A percentile compares a stretch with the other conserved stretches of the same genome.
phyloP scores from a whole-genome alignment of 2,329 filamentous ascomycete species.

The Scleromitrula shiraiana region DNA sequence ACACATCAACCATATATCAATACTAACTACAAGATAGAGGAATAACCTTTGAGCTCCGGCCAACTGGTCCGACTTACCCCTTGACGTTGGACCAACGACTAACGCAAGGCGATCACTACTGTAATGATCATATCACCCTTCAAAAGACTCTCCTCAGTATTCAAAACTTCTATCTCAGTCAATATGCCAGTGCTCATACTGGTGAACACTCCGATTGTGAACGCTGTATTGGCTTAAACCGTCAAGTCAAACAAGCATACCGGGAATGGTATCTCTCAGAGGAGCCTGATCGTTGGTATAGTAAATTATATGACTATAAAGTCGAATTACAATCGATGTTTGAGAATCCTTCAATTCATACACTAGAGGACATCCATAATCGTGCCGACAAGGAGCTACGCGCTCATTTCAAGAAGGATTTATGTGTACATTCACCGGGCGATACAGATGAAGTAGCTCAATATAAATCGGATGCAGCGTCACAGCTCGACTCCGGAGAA shows the following conservation, averaged over 20 bases:
- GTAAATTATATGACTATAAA: constrained; percentile 14
- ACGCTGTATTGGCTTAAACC: constrained; percentile 18
- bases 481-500: constrained; percentile 13
- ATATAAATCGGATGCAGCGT: constrained; percentile 7
- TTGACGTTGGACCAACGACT: constrained; percentile 21
- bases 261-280: constrained; percentile 23
- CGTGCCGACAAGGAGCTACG: constrained; percentile 18
- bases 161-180: constrained; percentile 12
- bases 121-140: constrained; percentile 18
- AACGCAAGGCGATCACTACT: constrained; percentile 18
- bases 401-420: constrained; percentile 19
- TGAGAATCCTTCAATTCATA: constrained; percentile 13
- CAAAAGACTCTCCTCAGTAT: constrained; percentile 11
- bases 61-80: constrained; percentile 14
- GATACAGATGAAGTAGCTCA: constrained; percentile 8
- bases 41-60: constrained; percentile 4
- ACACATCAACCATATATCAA: not conserved
- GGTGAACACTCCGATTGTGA: constrained; percentile 20
- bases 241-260: constrained; percentile 22
- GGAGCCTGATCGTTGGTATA: constrained; percentile 20
- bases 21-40: not conserved
- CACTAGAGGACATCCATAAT: constrained; percentile 20
- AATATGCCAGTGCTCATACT: constrained; percentile 16
- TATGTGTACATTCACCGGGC: constrained; percentile 14
- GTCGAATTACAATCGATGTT: constrained; percentile 19